A percentile compares a stretch with the other conserved stretches of the same genome.
phyloP scores from a whole-genome alignment of 2,329 filamentous ascomycete species.

The Trichoderma hamatum region DNA sequence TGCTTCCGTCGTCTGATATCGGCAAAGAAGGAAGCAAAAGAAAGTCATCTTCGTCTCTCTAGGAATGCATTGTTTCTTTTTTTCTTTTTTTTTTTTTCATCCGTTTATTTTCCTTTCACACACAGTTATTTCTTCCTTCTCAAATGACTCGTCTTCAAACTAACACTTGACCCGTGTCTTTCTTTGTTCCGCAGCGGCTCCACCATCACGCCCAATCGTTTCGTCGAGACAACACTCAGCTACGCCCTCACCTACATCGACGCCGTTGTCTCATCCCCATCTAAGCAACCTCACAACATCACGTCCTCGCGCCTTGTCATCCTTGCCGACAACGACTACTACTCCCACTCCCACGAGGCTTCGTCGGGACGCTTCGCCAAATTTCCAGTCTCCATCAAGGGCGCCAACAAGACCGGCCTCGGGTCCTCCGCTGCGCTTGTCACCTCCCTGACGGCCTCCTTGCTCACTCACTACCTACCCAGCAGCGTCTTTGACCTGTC shows the following conservation, averaged over 20 bases:
- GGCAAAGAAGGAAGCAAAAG: background rate
- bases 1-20: background rate
- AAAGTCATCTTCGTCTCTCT: background rate
- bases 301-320: conserved; percentile 77
- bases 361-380: conserved; percentile 66
- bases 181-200: conserved; percentile 45
- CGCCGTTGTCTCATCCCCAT: conserved; percentile 41
- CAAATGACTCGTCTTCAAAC: background rate
- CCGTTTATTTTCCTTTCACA: background rate
- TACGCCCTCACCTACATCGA: conserved; percentile 85
- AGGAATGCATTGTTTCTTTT: background rate
- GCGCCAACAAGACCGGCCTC: conserved; percentile 92
- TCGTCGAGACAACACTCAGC: conserved; percentile 87
- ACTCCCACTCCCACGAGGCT: conserved; percentile 63
- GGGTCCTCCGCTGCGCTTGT: conserved; percentile 94
- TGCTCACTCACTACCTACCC: conserved; percentile 76
- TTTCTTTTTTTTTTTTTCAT: background rate
- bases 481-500: conserved; percentile 58
- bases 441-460: conserved; percentile 77
- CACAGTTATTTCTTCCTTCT: background rate
- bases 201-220: conserved; percentile 66
- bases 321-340: conserved; percentile 95
- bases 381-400: conserved; percentile 73
- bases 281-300: conserved; percentile 52
- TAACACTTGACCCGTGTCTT: background rate